Percentiles rank a stretch among this genome's conserved stretches.
Conservation (phyloP, 208 protist species). For the Crithidia mellificae region DNA sequence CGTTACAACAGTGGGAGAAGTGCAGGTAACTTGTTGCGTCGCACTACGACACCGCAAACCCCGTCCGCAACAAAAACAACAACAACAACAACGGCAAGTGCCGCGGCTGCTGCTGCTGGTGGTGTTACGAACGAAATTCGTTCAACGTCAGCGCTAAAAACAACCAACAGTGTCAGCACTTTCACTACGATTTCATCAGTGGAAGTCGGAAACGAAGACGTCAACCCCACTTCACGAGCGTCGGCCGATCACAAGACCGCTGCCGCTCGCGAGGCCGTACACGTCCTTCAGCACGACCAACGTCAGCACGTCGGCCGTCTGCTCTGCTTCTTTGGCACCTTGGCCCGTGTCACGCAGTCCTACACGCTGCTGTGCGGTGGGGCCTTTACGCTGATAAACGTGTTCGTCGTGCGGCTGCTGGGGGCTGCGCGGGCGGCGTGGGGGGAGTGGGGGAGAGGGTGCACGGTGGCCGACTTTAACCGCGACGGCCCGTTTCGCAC, state of each 20-base stretch:
- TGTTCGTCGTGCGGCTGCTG: slow-evolving; percentile 13
- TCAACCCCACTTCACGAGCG: too few relatives aligned
- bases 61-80: background rate
- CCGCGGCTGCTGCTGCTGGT: too few relatives aligned
- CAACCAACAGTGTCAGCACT: too few relatives aligned
- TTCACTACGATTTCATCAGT: too few relatives aligned
- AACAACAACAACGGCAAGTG: too few relatives aligned
- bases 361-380: slow-evolving; percentile 26
- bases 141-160: too few relatives aligned
- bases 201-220: too few relatives aligned
- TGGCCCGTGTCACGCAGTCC: slow-evolving; percentile 29
- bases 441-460: slow-evolving; percentile 24
- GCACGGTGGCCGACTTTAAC: slow-evolving; percentile 3
- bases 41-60: background rate
- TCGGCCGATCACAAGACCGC: background rate
- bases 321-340: slow-evolving; percentile 27
- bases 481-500: slow-evolving; percentile 1
- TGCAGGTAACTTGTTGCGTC: too few relatives aligned
- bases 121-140: too few relatives aligned
- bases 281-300: slow-evolving; percentile 6
- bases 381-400: slow-evolving; percentile 10
- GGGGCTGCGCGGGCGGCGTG: slow-evolving; percentile 20
- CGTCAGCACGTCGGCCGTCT: slow-evolving; percentile 18
- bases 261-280: background rate
- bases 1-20: too few relatives aligned